These are phyloP conservation scores for Cryphonectria japonica DNA, from an alignment of 2,329 filamentous ascomycete genomes.

Conservation along the genomic window DNA sequence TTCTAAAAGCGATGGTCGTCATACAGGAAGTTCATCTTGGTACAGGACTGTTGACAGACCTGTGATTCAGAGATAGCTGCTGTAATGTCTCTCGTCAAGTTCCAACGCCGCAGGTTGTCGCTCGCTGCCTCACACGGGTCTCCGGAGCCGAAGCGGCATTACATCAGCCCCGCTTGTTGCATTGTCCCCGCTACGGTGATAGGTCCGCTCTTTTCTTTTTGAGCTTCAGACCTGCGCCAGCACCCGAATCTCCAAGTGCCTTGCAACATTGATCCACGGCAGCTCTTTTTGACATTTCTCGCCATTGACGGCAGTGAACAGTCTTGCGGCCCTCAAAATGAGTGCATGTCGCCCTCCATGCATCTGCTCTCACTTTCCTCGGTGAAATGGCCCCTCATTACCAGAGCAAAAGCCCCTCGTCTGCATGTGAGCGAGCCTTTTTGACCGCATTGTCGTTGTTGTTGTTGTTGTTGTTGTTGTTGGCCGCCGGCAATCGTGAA, in stretches of 20 bases:
- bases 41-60: background rate
- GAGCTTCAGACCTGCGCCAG: background rate
- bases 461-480: background rate
- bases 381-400: background rate
- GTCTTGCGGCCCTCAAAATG: constrained; percentile 9
- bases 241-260: background rate
- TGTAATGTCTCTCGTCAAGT: background rate
- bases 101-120: background rate
- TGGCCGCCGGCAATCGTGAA: background rate
- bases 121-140: background rate
- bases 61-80: background rate
- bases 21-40: background rate
- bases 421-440: background rate
- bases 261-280: background rate
- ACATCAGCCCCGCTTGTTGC: constrained; percentile 4
- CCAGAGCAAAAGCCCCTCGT: constrained; percentile 2
- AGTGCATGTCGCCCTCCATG: constrained; percentile 18
- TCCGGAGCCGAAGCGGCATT: constrained; percentile 9
- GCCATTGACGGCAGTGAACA: constrained; percentile 8
- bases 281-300: background rate
- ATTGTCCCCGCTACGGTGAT: background rate
- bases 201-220: background rate
- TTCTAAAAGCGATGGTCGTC: background rate
- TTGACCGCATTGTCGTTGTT: background rate
- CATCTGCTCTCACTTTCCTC: background rate